Percentiles rank a stretch among this genome's conserved stretches.
These are phyloP conservation scores for Diplodia scrobiculata DNA, from an alignment of 2,329 filamentous ascomycete genomes.

Conservation along the genomic window DNA sequence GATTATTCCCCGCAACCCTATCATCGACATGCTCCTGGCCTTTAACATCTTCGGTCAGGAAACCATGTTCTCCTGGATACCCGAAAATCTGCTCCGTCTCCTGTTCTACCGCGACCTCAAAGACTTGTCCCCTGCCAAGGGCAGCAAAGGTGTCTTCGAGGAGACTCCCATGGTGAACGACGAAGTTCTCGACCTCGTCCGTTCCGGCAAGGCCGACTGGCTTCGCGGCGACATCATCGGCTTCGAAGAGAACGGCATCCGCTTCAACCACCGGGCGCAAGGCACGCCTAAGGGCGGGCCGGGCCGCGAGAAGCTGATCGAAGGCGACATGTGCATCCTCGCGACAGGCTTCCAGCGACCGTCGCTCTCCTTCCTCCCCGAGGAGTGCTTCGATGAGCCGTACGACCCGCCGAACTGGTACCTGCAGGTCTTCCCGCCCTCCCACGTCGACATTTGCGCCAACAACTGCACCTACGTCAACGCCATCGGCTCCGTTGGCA, in stretches of 20 bases:
- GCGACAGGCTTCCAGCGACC: conserved; percentile 81
- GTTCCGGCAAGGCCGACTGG: conserved; percentile 73
- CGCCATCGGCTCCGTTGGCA: conserved; percentile 78
- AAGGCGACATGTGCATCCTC: conserved; percentile 77
- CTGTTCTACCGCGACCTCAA: conserved; percentile 82
- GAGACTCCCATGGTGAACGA: conserved; percentile 88
- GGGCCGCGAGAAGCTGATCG: conserved; percentile 65
- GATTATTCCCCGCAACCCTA: conserved; percentile 79
- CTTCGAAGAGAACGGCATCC: conserved; percentile 65
- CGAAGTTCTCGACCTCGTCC: conserved; percentile 74
- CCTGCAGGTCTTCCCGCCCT: conserved; percentile 78
- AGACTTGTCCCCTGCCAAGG: conserved; percentile 64
- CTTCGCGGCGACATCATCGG: conserved; percentile 75
- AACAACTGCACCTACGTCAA: conserved; percentile 84
- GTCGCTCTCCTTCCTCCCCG: conserved; percentile 70
- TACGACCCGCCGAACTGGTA: conserved; percentile 87
- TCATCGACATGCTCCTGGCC: conserved; percentile 72
- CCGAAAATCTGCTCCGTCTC: conserved; percentile 71
- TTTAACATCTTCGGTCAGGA: conserved; percentile 80
- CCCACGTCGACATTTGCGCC: conserved; percentile 70
- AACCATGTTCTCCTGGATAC: conserved; percentile 74
- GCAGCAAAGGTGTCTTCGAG: conserved; percentile 71
- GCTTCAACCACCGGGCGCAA: conserved; percentile 69
- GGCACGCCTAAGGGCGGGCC: conserved; percentile 77
- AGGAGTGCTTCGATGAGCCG: conserved; percentile 70